Percentiles rank a stretch among this genome's conserved stretches.
These are phyloP conservation scores for Hemerocallis citrina DNA, from an alignment of 106 monocot genomes.

Conservation along the genomic window DNA sequence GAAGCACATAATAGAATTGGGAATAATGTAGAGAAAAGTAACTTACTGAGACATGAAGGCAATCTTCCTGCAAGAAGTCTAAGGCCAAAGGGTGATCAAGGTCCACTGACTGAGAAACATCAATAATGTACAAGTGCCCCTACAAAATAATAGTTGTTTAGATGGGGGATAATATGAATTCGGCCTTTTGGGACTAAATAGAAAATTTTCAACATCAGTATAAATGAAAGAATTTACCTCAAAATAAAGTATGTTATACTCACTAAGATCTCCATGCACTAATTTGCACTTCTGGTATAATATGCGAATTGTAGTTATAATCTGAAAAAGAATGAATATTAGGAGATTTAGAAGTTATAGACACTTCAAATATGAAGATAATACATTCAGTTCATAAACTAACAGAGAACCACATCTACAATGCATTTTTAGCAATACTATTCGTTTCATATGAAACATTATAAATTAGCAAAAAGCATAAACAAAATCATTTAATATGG, in stretches of 20 bases:
- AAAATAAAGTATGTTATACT: constrained; percentile 97
- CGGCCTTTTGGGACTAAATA: too few species aligned
- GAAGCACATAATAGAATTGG: not conserved
- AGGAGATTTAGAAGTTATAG: not conserved
- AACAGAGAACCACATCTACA: not conserved
- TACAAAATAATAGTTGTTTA: constrained; percentile 17
- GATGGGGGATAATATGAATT: not conserved
- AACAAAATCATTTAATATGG: too few species aligned
- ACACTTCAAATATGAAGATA: not conserved
- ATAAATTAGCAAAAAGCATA: too few species aligned
- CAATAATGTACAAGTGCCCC: constrained; percentile 95
- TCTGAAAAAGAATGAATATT: constrained; percentile 30
- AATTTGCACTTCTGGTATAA: constrained; percentile 93
- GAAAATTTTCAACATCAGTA: not conserved
- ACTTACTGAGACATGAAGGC: constrained; percentile 84
- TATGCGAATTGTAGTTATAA: constrained; percentile 79
- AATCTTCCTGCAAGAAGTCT: constrained; percentile 86
- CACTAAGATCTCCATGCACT: constrained; percentile 98
- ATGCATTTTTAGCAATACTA: too few species aligned
- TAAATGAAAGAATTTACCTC: constrained; percentile 44
- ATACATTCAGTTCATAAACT: not conserved
- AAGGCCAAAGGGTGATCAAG: constrained; percentile 91
- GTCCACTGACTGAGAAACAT: constrained; percentile 96
- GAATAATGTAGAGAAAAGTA: constrained; percentile 5
- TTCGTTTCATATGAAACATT: too few species aligned